Evolutionary conservation across 1,284 basidiomycete genomes (phyloP).

Genomic region (Coniferiporia sulphurascens): DNA sequence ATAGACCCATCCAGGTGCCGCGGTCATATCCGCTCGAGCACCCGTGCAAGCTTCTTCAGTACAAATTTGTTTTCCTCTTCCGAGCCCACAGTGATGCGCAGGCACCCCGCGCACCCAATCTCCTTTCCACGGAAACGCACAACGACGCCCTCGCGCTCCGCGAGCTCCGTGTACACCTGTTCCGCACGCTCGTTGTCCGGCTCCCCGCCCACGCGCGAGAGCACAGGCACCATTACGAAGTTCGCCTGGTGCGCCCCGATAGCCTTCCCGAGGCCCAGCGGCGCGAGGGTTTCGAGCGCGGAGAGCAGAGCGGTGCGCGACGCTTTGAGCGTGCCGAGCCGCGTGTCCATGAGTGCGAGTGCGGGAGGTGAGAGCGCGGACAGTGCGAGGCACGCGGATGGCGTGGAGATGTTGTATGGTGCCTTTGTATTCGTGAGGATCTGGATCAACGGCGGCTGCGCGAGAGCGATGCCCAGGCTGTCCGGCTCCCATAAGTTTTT

Average conservation of each 20-base stretch:
- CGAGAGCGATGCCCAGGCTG: conserved; percentile 87
- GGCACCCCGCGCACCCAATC: conserved; percentile 80
- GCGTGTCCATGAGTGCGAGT: conserved; percentile 60
- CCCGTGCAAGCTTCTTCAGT: conserved; percentile 41
- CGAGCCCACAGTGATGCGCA: conserved; percentile 90
- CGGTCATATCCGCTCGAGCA: conserved; percentile 31
- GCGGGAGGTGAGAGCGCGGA: conserved; percentile 71
- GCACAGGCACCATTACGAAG: conserved; percentile 83
- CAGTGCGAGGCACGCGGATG: conserved; percentile 81
- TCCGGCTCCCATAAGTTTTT: not conserved
- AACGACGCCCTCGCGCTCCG: conserved; percentile 84
- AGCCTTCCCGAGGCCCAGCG: conserved; percentile 60
- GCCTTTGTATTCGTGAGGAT: conserved; percentile 96
- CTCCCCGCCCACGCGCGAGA: conserved; percentile 42
- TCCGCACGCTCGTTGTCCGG: conserved; percentile 72
- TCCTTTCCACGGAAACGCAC: conserved; percentile 89
- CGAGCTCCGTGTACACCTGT: conserved; percentile 77
- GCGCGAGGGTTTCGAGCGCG: conserved; percentile 40
- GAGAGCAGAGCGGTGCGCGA: conserved; percentile 55
- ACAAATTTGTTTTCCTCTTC: conserved; percentile 71
- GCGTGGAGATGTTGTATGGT: conserved; percentile 94
- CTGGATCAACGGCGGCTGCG: conserved; percentile 86
- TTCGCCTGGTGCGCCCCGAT: conserved; percentile 90
- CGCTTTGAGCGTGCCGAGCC: conserved; percentile 55
- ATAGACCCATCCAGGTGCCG: no score